Percentiles rank a stretch among this genome's conserved stretches.
These are phyloP conservation scores for Lactarius akahatsu DNA, from an alignment of 768 basidiomycete genomes.

Conservation along the genomic window DNA sequence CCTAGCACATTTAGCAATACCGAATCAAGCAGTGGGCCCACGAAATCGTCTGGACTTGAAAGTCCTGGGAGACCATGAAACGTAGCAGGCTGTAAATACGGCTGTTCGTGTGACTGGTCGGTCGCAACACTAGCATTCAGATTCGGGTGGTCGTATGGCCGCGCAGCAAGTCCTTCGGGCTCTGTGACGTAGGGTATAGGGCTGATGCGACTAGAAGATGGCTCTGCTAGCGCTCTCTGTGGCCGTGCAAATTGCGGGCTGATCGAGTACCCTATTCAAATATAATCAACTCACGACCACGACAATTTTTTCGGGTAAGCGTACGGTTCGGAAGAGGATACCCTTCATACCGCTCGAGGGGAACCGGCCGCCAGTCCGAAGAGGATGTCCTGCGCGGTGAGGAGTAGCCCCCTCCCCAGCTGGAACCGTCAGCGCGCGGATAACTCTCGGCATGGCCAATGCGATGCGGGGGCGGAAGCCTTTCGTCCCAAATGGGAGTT, in stretches of 20 bases:
- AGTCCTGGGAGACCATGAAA: constrained; percentile 6
- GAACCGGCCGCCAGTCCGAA: constrained; percentile 20
- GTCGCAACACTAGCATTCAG: constrained; percentile 1
- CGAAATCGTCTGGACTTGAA: constrained; percentile 14
- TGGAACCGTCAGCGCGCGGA: constrained; percentile 25
- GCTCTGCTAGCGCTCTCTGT: constrained; percentile 20
- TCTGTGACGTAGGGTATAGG: constrained; percentile 19
- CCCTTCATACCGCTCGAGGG: constrained; percentile 7
- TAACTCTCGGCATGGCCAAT: constrained; percentile 29
- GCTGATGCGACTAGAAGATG: constrained; percentile 21
- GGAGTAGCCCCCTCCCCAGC: constrained; percentile 7
- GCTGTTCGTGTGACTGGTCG: constrained; percentile 7
- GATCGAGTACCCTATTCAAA: constrained; percentile 7
- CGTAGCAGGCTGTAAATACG: constrained; percentile 11
- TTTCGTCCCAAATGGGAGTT: constrained; percentile 19
- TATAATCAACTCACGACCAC: not conserved
- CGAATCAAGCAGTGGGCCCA: constrained; percentile 20
- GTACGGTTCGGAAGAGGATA: constrained; percentile 13
- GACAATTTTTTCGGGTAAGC: not conserved
- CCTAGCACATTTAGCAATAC: constrained; percentile 13
- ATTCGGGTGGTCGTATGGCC: constrained; percentile 8
- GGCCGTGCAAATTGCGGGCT: constrained; percentile 9
- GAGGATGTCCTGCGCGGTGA: constrained; percentile 7
- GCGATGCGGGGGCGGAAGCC: constrained; percentile 15
- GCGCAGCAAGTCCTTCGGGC: constrained; percentile 10